A percentile compares a stretch with the other conserved stretches of the same genome.
Conservation (phyloP, 2,329 filamentous ascomycete genomes). For the Fusarium pilosicola region DNA sequence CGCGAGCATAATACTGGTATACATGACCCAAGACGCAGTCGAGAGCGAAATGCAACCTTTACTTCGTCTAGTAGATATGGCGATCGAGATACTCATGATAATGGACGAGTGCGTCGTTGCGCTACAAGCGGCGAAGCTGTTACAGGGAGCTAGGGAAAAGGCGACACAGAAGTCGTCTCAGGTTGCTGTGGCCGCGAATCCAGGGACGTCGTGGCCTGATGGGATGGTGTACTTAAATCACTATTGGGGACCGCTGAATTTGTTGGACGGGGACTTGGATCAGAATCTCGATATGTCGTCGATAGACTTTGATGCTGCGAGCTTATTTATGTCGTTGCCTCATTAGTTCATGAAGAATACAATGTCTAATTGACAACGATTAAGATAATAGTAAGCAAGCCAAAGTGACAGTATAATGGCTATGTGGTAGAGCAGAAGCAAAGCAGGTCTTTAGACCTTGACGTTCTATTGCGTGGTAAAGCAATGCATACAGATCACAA, state of each 20-base stretch:
- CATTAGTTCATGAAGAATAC: conserved; percentile 69
- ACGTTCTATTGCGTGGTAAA: fast-evolving
- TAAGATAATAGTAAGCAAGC: fast-evolving
- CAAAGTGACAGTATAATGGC: not conserved
- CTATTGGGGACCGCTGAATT: not conserved
- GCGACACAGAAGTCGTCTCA: not conserved
- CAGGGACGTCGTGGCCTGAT: not conserved
- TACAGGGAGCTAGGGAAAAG: not conserved
- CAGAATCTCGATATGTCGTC: not conserved
- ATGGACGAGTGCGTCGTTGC: not conserved
- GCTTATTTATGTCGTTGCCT: conserved; percentile 86
- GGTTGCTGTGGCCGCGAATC: not conserved
- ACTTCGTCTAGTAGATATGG: not conserved
- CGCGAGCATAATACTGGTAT: not conserved
- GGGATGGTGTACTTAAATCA: not conserved
- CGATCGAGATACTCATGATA: not conserved
- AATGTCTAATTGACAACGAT: fast-evolving
- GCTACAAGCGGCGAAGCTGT: not conserved
- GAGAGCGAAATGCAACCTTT: not conserved
- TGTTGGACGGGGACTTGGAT: not conserved
- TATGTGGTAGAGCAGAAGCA: too few species aligned
- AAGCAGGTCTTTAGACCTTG: fast-evolving
- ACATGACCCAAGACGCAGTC: not conserved
- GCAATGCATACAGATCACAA: not conserved
- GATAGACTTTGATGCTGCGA: conserved; percentile 42